A percentile compares a stretch with the other conserved stretches of the same genome.
Conservation (phyloP, 768 basidiomycete species). For the Leccinum fibrillosum region DNA sequence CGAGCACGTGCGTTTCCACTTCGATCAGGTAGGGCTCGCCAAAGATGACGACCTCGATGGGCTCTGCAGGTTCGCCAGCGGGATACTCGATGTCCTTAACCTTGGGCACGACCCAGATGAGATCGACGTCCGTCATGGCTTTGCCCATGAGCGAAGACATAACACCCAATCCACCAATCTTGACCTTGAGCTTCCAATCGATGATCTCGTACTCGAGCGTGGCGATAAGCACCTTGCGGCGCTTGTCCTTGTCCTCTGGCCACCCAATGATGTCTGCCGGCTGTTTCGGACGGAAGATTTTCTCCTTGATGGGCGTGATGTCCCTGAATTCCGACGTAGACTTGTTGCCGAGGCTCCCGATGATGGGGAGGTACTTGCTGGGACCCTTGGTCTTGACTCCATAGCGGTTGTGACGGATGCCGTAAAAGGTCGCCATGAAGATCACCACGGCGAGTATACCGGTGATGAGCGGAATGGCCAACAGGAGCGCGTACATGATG, state of each 20-base stretch:
- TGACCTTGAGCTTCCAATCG: constrained; percentile 97
- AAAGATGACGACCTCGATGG: constrained; percentile 95
- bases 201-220: constrained; percentile 96
- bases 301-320: constrained; percentile 58
- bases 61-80: constrained; percentile 85
- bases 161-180: constrained; percentile 96
- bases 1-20: constrained; percentile 88
- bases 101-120: constrained; percentile 92
- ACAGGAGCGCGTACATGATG: constrained; percentile 82
- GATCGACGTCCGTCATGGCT: constrained; percentile 95
- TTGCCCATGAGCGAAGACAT: constrained; percentile 98
- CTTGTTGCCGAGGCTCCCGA: constrained; percentile 61
- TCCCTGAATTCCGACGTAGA: constrained; percentile 75
- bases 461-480: constrained; percentile 81
- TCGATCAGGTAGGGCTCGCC: constrained; percentile 94
- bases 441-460: constrained; percentile 76
- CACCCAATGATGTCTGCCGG: constrained; percentile 85
- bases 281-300: constrained; percentile 62
- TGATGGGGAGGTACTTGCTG: constrained; percentile 86
- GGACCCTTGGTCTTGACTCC: constrained; percentile 73
- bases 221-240: constrained; percentile 86
- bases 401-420: constrained; percentile 91
- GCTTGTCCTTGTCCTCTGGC: constrained; percentile 91
- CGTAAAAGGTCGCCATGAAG: constrained; percentile 97
- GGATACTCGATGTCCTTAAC: constrained; percentile 95